Base-by-base conservation (phyloP, 169 alveolate species). In the Pseudocohnilembus persalinus region DNA sequence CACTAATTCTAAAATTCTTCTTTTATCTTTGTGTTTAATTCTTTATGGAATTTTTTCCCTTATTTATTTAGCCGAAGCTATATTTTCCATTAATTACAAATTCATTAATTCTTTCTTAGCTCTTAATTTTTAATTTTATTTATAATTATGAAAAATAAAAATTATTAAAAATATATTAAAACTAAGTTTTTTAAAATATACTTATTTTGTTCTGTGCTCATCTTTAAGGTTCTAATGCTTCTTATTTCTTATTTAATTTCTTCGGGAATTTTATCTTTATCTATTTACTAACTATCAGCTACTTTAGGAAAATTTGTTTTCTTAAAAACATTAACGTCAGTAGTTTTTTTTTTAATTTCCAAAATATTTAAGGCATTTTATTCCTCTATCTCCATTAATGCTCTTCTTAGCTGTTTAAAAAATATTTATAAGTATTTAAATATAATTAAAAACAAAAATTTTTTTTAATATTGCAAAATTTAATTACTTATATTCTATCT, bases 361-460 rank as follows among this genome's bases (percentile, higher is more conserved):
- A 93, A 77, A 26, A 88, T 88, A 88, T 93, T 93, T 91, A 90
- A 86, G 0, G 95, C 90, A 83, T 93, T 93, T 73, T 93, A 84
- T 76, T 93, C 95, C 49, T 93, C 96, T 0, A 93, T 83, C 81
- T 93, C 96, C 83, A 93, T 89, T 0, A 93, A 63, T 1, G 92
- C 93, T 83, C 93, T 82, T 74, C 93, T 88, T 28, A 93, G 80
- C 68, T 49, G 20, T 49, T 11, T 49, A 11, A 4, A 20, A 49
- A 49, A 49, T 4, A 49, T 11, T 11, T 4, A 49, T 11, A 49
- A 49, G 20, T 11, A 49, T 49, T 49, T 49, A 49, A 49, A 49
- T 11, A 11, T 49, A 49, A 11, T 4, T 11, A 49, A 20, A 11
- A 49, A 11, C 4, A 20, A 11, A 4, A 49, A 49, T 11, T 49